Base-by-base conservation (phyloP, 805 yeast genomes). In the Candida odintsovae region DNA sequence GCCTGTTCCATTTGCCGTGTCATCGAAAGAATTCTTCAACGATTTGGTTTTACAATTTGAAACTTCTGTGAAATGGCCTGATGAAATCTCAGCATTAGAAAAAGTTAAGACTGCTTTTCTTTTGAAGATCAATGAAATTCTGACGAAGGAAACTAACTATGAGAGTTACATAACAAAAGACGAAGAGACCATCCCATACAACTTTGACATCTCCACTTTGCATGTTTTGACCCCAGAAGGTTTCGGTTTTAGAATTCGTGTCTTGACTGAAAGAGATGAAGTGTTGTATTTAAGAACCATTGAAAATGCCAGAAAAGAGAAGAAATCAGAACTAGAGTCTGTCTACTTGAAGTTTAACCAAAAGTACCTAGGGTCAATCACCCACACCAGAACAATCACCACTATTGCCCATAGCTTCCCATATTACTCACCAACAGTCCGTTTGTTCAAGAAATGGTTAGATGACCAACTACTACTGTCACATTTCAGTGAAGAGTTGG, bases 41-140 rank as follows among this genome's bases (percentile, higher is more conserved):
- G 90, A 86, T 39, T 82, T 83, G 15, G 74, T 94, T 10, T 62
- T 94, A 33, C 96, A 90, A 65, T 88, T 94, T 64, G 99, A 94
- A 67, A 72, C 86, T 4, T 87, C 96, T 2, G 75, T 78, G n/a
- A 81, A 82, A 63, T 94, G 99, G 99, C 99, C 99, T 2, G 95
- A 87, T 64, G 97, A 94, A 62, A 63, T 89, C 6, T 68, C 73
- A 36, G 90, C 97, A 2, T 68, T 90, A 45, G 98, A 94, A 63
- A 83, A 85, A 58, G 85, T 96, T 15, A 94, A 94, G 61, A 79
- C 95, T 28, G 98, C 98, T 8, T 88, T 94, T 55, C 68, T 92
- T 56, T 63, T 94, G 45, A 85, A 85, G 55, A 77, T 90, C 20
- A 76, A 79, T 43, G 77, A 78, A 42, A 48, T 77, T 19, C 58